A percentile compares a stretch with the other conserved stretches of the same genome.
These are phyloP conservation scores for Cercophora newfieldiana DNA, from an alignment of 495 filamentous ascomycete species.

Conservation along the genomic window DNA sequence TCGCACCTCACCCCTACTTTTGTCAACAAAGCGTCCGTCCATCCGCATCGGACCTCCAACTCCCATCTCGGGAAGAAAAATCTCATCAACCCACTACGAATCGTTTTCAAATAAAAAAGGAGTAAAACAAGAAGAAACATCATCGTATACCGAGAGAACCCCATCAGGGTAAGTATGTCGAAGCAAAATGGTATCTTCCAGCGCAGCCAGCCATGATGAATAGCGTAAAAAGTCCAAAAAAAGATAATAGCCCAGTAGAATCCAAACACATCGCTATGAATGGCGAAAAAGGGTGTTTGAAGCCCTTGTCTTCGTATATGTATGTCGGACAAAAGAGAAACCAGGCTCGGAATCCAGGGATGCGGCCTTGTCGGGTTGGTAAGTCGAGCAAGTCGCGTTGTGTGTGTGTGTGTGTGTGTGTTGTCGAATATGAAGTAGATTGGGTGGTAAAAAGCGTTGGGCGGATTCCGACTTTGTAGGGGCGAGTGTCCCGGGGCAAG, in stretches of 20 bases:
- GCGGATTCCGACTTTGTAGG: neutral
- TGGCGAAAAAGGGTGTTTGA: neutral
- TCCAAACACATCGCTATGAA: neutral
- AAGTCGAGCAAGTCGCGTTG: neutral
- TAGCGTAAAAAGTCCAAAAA: neutral
- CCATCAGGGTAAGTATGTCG: neutral
- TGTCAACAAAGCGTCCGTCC: too few species aligned
- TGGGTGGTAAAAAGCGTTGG: neutral
- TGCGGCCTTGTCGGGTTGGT: neutral
- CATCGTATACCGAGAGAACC: conserved; percentile 5
- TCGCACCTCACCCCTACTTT: too few species aligned
- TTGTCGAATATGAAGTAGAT: neutral
- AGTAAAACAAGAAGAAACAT: neutral
- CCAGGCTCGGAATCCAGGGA: neutral
- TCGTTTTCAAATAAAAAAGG: conserved; percentile 7
- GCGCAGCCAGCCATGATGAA: conserved; percentile 3
- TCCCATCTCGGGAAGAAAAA: too few species aligned
- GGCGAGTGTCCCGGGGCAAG: too few species aligned
- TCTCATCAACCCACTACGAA: neutral
- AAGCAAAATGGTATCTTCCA: conserved; percentile 36
- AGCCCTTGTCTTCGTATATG: neutral
- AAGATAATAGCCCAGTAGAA: too few species aligned
- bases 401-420: neutral
- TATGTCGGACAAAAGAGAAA: neutral
- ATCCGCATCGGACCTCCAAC: too few species aligned